Conservation (phyloP, 106 monocot species). For the Allium cepa region DNA sequence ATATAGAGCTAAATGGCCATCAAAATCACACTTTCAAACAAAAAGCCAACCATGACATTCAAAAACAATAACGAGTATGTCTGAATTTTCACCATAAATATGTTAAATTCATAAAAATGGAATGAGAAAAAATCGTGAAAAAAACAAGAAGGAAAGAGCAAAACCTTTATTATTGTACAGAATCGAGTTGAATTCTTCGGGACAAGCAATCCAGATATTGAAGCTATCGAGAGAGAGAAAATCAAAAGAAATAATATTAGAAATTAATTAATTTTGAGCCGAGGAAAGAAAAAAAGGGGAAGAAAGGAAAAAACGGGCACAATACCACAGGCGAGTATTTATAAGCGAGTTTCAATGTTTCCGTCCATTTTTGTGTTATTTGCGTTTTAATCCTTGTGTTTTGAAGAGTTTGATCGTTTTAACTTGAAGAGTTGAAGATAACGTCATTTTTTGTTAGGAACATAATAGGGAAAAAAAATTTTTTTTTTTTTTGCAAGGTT, state of each 20-base stretch:
- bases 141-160: neutral
- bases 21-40: neutral
- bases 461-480: too few relatives aligned
- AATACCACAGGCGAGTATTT: neutral
- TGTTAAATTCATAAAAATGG: neutral
- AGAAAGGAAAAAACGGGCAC: neutral
- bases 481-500: too few relatives aligned
- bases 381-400: too few relatives aligned
- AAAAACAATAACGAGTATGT: neutral
- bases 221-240: neutral
- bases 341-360: neutral
- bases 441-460: too few relatives aligned
- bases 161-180: neutral
- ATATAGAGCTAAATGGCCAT: too few relatives aligned
- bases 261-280: neutral
- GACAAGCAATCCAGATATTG: neutral
- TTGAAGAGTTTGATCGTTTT: too few relatives aligned
- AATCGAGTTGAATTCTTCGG: neutral
- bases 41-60: neutral
- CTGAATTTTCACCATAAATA: too few relatives aligned
- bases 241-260: neutral
- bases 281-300: neutral
- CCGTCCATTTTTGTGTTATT: too few relatives aligned
- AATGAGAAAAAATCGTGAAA: neutral
- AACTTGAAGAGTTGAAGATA: too few relatives aligned